These are phyloP conservation scores for Cladosporium velox DNA, from an alignment of 2,329 filamentous ascomycete genomes.

Conservation along the genomic window DNA sequence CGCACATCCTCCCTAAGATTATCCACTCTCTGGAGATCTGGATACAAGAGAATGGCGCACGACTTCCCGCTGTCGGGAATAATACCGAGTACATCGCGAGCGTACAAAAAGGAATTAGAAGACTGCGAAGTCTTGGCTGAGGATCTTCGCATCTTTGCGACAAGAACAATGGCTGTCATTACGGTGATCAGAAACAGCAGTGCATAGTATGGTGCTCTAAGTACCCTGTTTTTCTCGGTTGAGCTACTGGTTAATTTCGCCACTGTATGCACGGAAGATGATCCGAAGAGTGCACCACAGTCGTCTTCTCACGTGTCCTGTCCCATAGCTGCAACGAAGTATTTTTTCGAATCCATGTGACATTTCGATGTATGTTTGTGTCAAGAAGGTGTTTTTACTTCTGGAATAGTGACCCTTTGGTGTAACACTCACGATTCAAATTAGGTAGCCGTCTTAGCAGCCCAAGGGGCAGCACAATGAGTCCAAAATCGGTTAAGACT, in stretches of 20 bases:
- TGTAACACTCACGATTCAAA: too few species aligned
- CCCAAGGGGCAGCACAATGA: too few species aligned
- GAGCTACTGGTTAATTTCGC: not conserved
- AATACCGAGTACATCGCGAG: not conserved
- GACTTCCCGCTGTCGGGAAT: not conserved
- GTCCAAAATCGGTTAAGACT: too few species aligned
- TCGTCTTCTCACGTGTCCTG: not conserved
- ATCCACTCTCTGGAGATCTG: not conserved
- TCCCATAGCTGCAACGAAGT: too few species aligned
- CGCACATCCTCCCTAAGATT: not conserved
- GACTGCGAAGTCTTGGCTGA: not conserved
- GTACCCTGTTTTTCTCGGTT: not conserved
- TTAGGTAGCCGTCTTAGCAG: too few species aligned
- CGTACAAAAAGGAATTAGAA: not conserved
- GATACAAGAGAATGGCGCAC: not conserved
- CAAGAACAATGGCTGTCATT: not conserved
- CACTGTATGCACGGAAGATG: not conserved
- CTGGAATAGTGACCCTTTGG: too few species aligned
- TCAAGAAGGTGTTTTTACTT: too few species aligned
- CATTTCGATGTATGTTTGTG: too few species aligned
- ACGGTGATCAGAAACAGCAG: not conserved
- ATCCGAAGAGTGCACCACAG: not conserved
- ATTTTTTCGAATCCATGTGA: too few species aligned
- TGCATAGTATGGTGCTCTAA: not conserved
- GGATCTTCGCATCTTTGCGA: not conserved